phyloP scores from a whole-genome alignment of 139 green algal species.

The Tetradesmus obliquus region DNA sequence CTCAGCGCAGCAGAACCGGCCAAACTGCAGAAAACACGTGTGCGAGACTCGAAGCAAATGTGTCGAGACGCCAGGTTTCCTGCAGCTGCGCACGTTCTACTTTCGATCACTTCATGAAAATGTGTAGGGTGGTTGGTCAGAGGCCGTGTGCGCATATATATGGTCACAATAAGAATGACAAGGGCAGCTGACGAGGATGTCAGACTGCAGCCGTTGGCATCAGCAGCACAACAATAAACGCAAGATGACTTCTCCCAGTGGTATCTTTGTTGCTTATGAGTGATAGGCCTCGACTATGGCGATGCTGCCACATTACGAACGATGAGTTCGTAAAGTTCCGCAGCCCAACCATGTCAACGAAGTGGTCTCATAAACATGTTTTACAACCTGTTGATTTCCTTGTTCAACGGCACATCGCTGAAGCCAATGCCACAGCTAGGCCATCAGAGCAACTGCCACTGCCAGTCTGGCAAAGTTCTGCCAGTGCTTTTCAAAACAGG shows the following conservation, averaged over 20 bases:
- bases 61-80: background rate
- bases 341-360: no score
- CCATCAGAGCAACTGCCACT: no score
- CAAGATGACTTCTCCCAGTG: no score
- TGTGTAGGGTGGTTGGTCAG: background rate
- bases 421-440: no score
- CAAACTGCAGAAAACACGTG: slow-evolving; percentile 1
- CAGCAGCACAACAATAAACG: background rate
- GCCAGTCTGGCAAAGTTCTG: no score
- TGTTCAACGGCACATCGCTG: no score
- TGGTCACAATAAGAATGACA: background rate
- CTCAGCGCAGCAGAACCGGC: background rate
- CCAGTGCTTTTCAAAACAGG: no score
- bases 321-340: background rate
- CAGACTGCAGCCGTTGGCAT: background rate
- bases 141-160: background rate
- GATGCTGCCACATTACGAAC: background rate
- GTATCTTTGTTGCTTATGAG: no score
- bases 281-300: background rate
- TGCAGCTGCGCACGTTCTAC: background rate
- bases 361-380: no score
- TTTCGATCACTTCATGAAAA: background rate
- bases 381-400: no score
- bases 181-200: background rate
- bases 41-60: background rate